Base-by-base conservation (phyloP, 305 asterid genomes). In the Fraxinus velutina region DNA sequence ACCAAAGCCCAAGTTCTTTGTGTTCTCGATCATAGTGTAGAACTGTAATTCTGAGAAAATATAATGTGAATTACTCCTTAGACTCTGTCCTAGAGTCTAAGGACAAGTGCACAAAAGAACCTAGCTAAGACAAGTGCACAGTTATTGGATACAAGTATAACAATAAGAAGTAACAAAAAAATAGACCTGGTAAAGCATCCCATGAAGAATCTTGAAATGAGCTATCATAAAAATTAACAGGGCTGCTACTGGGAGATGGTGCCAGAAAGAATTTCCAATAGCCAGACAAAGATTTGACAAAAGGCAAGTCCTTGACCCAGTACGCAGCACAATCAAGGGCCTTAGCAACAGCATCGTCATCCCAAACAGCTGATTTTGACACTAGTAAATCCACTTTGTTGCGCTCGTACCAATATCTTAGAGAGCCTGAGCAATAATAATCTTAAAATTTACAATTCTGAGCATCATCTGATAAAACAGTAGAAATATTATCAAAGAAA, bases 291-390 rank as follows among this genome's bases (percentile, higher is more conserved):
- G 97, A 92, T 87, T 88, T 94, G 34, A 96, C 92, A 13, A 87
- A 96, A 80, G 99, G 98, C 78, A 96, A 88, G 79, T 88, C 93
- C 85, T 90, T 91, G 79, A 92, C 97, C 98, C 98, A 94, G 83
- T 81, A 64, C 73, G 89, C 90, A 85, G 97, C 99, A 91, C 95
- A 94, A 84, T 92, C 97, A 42, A 96, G 91, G 42, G 97, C 92
- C 85, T 82, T 81, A n/a, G 90, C 81, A 78, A 96, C 96, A 73
- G 97, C 97, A 71, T 84, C 87, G 80, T 94, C 98, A 71, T 94
- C 97, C 99, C 99, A 96, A 86, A 89, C 90, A 17, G 97, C 97
- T 71, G 86, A 88, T 75, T 92, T 89, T 62, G 97, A 87, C 55
- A 83, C 88, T 89, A 88, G 80, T 42, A 85, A 5, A 77, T 90